Evolutionary conservation across 2,329 filamentous ascomycete species (phyloP).

Genomic region (Alternaria infectoria): DNA sequence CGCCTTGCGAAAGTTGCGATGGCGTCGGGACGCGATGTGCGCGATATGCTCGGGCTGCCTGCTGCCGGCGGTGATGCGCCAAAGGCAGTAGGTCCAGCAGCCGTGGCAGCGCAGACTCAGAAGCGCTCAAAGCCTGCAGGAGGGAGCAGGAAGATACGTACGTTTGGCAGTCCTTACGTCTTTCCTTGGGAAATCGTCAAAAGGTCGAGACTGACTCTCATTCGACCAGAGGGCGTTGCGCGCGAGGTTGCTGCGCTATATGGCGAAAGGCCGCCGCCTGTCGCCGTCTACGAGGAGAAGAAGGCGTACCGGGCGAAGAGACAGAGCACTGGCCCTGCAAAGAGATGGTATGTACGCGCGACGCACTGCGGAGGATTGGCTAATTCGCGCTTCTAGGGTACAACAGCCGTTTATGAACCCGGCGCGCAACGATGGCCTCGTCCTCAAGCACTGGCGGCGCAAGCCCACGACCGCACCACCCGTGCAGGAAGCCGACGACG

Average conservation of each 20-base stretch:
- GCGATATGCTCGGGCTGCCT: slow-evolving; percentile 84
- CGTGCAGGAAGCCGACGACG: slow-evolving; percentile 40
- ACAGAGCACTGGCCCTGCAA: slow-evolving; percentile 47
- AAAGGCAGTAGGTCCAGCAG: slow-evolving; percentile 38
- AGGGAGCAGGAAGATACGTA: slow-evolving; percentile 62
- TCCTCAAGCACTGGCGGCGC: slow-evolving; percentile 81
- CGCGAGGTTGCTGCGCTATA: slow-evolving; percentile 51
- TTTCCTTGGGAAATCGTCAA: slow-evolving; percentile 26
- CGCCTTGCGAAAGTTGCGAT: slow-evolving; percentile 33
- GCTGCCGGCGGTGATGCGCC: slow-evolving; percentile 55
- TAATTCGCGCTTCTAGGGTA: slow-evolving; percentile 34
- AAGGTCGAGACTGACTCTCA: slow-evolving; percentile 29
- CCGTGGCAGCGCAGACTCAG: slow-evolving; percentile 52
- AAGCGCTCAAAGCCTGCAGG: slow-evolving; percentile 75
- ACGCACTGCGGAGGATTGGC: not conserved
- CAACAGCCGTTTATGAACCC: slow-evolving; percentile 73
- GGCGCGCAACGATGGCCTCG: slow-evolving; percentile 73
- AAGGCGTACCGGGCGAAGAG: slow-evolving; percentile 49
- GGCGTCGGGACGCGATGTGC: slow-evolving; percentile 67
- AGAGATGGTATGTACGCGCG: slow-evolving; percentile 42
- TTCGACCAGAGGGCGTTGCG: slow-evolving; percentile 46
- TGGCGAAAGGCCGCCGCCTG: slow-evolving; percentile 50
- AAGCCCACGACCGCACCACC: slow-evolving; percentile 53
- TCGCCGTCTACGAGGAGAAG: slow-evolving; percentile 50
- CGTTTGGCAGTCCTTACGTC: slow-evolving; percentile 30